Evolutionary conservation across 148 eudicot species (phyloP).

Genomic region (Dianthus caryophyllus): DNA sequence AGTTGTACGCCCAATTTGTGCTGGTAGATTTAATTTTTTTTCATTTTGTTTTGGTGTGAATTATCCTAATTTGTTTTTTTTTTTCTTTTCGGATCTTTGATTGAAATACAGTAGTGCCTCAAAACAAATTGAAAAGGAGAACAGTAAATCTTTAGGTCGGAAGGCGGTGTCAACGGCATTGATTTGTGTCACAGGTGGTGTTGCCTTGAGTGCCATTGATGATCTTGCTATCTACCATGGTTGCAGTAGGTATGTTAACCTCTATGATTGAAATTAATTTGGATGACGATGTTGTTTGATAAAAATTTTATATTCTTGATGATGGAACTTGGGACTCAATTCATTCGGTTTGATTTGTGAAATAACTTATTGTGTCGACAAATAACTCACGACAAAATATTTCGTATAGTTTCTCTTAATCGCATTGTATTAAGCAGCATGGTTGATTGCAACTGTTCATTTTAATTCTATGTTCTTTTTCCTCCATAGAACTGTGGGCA

Average conservation of each 20-base stretch:
- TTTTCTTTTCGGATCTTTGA: constrained; percentile 1
- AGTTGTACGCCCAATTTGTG: background rate
- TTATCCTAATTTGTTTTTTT: background rate
- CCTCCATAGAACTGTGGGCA: background rate
- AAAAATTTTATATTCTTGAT: background rate
- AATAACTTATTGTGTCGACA: no score
- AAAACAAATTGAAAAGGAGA: constrained; percentile 35
- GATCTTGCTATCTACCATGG: constrained; percentile 73
- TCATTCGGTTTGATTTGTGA: background rate
- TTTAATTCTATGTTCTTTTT: background rate
- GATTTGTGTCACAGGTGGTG: constrained; percentile 75
- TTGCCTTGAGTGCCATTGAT: constrained; percentile 84
- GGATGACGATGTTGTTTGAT: background rate
- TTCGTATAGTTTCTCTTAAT: background rate
- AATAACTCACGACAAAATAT: no score
- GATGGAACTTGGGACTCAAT: background rate
- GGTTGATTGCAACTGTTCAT: background rate
- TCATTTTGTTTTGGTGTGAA: background rate
- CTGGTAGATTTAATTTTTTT: background rate
- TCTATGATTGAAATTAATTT: background rate
- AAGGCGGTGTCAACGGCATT: constrained; percentile 54
- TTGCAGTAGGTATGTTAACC: constrained; percentile 60
- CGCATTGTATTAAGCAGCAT: background rate
- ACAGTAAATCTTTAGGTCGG: constrained; percentile 49
- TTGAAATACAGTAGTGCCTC: constrained; percentile 26